Evolutionary conservation across 306 rosid species (phyloP), one percentile per base, ranked within the genome.

Genomic region (Prosopis cineraria): DNA sequence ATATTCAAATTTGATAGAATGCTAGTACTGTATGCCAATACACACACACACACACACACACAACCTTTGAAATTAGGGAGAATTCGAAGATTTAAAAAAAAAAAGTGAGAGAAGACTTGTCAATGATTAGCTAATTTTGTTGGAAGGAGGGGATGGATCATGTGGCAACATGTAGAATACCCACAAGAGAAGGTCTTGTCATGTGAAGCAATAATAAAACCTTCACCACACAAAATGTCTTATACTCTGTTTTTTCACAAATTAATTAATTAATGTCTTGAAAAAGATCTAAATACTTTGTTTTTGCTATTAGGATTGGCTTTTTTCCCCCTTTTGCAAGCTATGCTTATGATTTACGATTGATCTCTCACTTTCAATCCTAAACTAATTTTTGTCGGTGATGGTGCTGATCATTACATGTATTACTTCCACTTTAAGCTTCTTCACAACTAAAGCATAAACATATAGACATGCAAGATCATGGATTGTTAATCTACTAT

Each of bases 121-220:
- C 82, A 78, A 73, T 78, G 45, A 68, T 78, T 20, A 14, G 44
- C 7, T 27, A 70, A 16, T 64, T 14, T 55, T 45, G 3, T 44
- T 73, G 10, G 29, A 13, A 6, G 12, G 12, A 13, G 11, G 20
- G 29, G 47, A 68, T 68, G 29, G 47, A 68, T 68, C 80, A 83
- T 40, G 80, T 78, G 83, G 80, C 48, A 69, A 82, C 85, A 68
- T 82, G 80, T 74, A 40, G 7, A 68, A 58, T 52, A 17, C 82
- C 79, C 76, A 36, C 6, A 7, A 17, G 14, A 56, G 20, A 68
- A 60, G 86, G 63, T 59, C 68, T 73, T 68, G 34, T 59, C 78
- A 83, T 74, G 86, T 78, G 86, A 50, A 44, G 6, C 20, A 44
- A 75, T 20, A 40, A 70, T 20, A 40, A 71, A 81, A 59, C 73